Evolutionary conservation across 345 rosid genomes (phyloP).

Genomic region (Capsella bursapastoris): DNA sequence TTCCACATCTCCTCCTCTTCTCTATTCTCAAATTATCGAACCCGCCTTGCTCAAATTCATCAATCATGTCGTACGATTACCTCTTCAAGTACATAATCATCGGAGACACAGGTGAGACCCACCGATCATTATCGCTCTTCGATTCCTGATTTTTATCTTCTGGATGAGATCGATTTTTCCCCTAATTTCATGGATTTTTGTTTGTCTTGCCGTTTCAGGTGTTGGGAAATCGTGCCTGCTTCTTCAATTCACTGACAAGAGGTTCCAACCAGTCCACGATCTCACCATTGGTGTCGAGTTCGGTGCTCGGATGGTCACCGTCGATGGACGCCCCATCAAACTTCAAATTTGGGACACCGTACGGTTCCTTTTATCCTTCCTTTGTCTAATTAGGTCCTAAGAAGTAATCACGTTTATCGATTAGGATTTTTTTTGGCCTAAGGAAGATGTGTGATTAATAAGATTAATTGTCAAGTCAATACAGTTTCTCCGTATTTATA

Average conservation of each 20-base stretch:
- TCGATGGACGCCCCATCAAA: constrained; percentile 65
- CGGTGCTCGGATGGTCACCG: constrained; percentile 72
- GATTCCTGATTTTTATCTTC: not conserved
- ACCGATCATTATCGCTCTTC: not conserved
- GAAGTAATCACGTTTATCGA: constrained; percentile 1
- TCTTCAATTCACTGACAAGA: constrained; percentile 72
- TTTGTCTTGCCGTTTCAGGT: constrained; percentile 42
- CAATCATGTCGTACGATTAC: constrained; percentile 70
- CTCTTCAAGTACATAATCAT: constrained; percentile 83
- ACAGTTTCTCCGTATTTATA: not conserved
- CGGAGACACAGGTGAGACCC: constrained; percentile 65
- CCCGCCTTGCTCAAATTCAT: not conserved
- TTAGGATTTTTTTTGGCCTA: constrained; percentile 18
- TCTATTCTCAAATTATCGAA: not conserved
- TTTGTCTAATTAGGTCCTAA: not conserved
- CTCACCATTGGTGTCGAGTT: constrained; percentile 78
- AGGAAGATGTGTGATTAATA: no score
- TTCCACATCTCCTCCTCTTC: constrained; percentile 19
- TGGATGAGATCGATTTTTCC: constrained; percentile 9
- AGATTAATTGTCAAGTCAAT: not conserved
- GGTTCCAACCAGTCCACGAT: constrained; percentile 80
- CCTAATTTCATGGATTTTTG: constrained; percentile 18
- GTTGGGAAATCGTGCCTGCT: constrained; percentile 75
- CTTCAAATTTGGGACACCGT: constrained; percentile 84
- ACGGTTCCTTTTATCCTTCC: not conserved